phyloP scores from a whole-genome alignment of 2,329 filamentous ascomycete genomes.

The Aspergillus quadricinctus region DNA sequence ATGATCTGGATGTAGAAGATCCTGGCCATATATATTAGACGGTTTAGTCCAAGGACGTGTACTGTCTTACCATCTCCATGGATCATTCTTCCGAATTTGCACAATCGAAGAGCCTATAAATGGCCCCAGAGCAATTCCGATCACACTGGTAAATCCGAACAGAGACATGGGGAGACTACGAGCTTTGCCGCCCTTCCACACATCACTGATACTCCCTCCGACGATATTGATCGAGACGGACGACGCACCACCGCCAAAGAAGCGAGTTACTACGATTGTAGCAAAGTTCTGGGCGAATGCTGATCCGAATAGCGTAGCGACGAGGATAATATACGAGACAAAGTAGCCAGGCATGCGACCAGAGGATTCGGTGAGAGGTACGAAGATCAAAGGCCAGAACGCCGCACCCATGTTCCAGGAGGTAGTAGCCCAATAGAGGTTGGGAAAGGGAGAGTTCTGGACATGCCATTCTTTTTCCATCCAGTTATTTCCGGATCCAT shows the following conservation, averaged over 20 bases:
- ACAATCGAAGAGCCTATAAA: constrained; percentile 41
- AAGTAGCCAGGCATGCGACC: constrained; percentile 44
- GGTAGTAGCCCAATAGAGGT: constrained; percentile 30
- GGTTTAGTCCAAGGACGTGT: too few relatives aligned
- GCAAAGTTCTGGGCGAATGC: constrained; percentile 44
- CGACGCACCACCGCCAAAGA: constrained; percentile 43
- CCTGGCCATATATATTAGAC: constrained; percentile 22
- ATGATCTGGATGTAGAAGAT: constrained; percentile 45
- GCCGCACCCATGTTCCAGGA: constrained; percentile 39
- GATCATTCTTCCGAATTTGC: constrained; percentile 26
- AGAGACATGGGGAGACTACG: constrained; percentile 42
- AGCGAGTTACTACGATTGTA: constrained; percentile 41
- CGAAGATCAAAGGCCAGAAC: constrained; percentile 35
- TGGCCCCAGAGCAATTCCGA: constrained; percentile 43
- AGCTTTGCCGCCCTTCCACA: constrained; percentile 34
- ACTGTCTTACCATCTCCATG: constrained; percentile 41
- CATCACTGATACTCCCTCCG: constrained; percentile 32
- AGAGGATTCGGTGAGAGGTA: constrained; percentile 38
- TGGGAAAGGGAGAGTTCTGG: constrained; percentile 21
- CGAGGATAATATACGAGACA: constrained; percentile 38
- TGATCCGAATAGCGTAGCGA: constrained; percentile 41
- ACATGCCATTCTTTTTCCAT: background rate
- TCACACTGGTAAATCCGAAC: constrained; percentile 42
- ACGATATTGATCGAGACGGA: constrained; percentile 42
- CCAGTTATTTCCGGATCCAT: background rate